Evolutionary conservation across 768 basidiomycete genomes (phyloP).

Genomic region (Scleroderma bovista): DNA sequence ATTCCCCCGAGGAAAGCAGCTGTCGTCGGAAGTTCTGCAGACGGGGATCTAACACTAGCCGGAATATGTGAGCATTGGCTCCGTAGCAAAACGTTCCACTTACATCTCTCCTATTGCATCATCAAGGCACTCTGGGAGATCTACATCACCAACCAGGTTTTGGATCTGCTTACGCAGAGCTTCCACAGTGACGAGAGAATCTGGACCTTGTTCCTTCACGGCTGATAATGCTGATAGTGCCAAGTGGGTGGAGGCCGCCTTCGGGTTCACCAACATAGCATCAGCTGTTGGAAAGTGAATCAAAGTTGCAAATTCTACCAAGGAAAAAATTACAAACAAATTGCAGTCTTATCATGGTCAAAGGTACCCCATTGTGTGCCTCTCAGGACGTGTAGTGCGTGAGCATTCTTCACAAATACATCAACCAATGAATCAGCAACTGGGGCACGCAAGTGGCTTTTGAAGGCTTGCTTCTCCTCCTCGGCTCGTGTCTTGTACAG

Average conservation of each 20-base stretch:
- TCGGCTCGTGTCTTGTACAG: constrained; percentile 78
- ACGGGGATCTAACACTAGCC: constrained; percentile 68
- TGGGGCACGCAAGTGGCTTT: constrained; percentile 39
- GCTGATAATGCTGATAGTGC: constrained; percentile 58
- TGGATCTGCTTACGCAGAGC: constrained; percentile 48
- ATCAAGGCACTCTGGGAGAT: constrained; percentile 51
- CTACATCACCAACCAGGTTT: constrained; percentile 43
- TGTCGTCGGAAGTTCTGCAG: constrained; percentile 85
- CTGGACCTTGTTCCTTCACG: constrained; percentile 23
- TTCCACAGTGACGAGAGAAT: constrained; percentile 40
- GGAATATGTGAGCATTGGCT: background rate
- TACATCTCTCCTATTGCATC: constrained; percentile 77
- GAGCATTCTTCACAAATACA: constrained; percentile 74
- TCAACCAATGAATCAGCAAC: constrained; percentile 55
- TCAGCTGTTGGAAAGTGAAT: constrained; percentile 29
- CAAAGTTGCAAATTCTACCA: constrained; percentile 1
- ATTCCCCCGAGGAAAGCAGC: constrained; percentile 92
- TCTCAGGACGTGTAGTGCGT: constrained; percentile 60
- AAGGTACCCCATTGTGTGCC: constrained; percentile 59
- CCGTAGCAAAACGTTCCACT: constrained; percentile 24
- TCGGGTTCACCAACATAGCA: constrained; percentile 38
- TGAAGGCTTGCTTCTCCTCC: constrained; percentile 57
- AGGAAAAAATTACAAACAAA: constrained; percentile 37
- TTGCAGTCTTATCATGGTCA: constrained; percentile 40
- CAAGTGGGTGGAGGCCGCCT: constrained; percentile 64